Conservation (phyloP, 495 filamentous ascomycete species). For the Amorphotheca resinae region DNA sequence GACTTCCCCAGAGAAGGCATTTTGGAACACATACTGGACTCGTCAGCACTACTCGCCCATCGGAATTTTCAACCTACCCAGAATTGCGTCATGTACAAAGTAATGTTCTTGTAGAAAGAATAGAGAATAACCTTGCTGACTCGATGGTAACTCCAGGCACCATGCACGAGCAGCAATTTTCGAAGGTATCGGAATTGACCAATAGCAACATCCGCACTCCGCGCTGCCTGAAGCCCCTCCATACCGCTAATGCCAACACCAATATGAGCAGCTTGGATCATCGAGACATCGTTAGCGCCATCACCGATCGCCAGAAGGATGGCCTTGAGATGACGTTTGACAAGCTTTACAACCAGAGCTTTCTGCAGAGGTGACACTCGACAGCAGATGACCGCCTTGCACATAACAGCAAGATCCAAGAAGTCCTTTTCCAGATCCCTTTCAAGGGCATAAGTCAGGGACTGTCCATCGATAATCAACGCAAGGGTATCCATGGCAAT, state of each 20-base stretch:
- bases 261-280: conserved; percentile 99
- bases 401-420: conserved; percentile 84
- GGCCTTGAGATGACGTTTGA: conserved; percentile 88
- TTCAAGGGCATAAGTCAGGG: conserved; percentile 86
- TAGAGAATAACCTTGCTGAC: conserved; percentile 95
- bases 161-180: conserved; percentile 91
- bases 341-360: conserved; percentile 94
- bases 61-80: conserved; percentile 47
- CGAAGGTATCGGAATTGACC: conserved; percentile 93
- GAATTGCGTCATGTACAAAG: conserved; percentile 97
- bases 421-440: conserved; percentile 89
- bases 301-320: conserved; percentile 94
- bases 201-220: conserved; percentile 92
- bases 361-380: conserved; percentile 99
- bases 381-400: conserved; percentile 97
- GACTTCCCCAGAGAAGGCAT: conserved; percentile 92
- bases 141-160: conserved; percentile 94
- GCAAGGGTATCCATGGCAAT: conserved; percentile 79
- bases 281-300: conserved; percentile 96
- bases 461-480: conserved; percentile 94
- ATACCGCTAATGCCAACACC: conserved; percentile 96
- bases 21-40: conserved; percentile 76
- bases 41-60: conserved; percentile 32
- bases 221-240: conserved; percentile 96
- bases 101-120: conserved; percentile 99